Conservation (phyloP, 2,329 filamentous ascomycete genomes). For the Penicillium sclerotigenum region DNA sequence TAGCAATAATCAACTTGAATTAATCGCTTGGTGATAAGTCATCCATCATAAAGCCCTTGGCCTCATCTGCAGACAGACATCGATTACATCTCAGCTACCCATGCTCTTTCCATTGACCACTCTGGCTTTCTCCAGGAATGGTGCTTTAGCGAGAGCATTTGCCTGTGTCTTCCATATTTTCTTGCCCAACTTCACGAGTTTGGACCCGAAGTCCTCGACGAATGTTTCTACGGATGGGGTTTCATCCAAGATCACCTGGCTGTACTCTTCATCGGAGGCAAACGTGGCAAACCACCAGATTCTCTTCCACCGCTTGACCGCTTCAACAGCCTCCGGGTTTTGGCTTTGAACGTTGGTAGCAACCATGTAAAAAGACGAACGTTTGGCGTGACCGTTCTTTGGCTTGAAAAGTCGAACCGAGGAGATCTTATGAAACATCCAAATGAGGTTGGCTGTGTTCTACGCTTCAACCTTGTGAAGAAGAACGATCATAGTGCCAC, state of each 20-base stretch:
- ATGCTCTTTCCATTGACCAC: not conserved
- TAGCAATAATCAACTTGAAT: not conserved
- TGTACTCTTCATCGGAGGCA: conserved; percentile 23
- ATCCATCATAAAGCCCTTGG: not conserved
- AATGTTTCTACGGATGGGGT: conserved; percentile 24
- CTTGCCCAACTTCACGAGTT: conserved; percentile 31
- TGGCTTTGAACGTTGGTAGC: conserved; percentile 43
- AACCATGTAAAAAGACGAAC: conserved; percentile 55
- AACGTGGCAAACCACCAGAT: conserved; percentile 34
- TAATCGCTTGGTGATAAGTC: not conserved
- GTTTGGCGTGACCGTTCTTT: conserved; percentile 36
- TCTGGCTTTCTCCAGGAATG: not conserved
- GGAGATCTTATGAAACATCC: conserved; percentile 45
- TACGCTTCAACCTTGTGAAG: conserved; percentile 50
- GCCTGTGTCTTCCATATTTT: conserved; percentile 31
- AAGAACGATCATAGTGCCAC: conserved; percentile 53
- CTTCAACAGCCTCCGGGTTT: conserved; percentile 30
- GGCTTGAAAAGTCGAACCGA: conserved; percentile 49
- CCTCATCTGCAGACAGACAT: not conserved
- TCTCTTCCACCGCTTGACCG: conserved; percentile 38
- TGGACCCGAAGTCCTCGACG: conserved; percentile 37
- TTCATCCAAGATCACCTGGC: not conserved
- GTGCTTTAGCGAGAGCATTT: not conserved
- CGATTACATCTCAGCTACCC: not conserved
- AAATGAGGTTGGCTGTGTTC: conserved; percentile 39